Base-by-base conservation (phyloP, 2,329 filamentous ascomycete species). In the Beauveria scarabaeidicola region DNA sequence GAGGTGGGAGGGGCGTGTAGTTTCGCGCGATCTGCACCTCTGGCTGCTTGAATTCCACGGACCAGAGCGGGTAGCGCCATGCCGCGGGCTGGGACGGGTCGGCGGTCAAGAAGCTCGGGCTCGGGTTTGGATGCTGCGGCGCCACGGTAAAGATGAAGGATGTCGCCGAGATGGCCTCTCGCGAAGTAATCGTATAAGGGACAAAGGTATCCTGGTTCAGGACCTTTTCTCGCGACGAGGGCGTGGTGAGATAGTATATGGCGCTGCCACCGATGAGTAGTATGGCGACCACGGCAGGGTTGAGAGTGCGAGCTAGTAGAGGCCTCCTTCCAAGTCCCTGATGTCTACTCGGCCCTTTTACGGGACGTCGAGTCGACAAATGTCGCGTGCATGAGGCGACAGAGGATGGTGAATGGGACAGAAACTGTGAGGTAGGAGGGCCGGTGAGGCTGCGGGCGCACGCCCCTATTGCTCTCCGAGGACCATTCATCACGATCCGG, bases 1-100 rank as follows among this genome's bases (percentile, higher is more conserved):
- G 27, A 0, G 84, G 81, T 0, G 91, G 93, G 0, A 99, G 77
- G 0, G 93, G 91, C 4, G 94, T 97, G 73, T 99, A 99, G 61
- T 91, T 86, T 63, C 94, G 78, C 47, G 90, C 90, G 66, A 99
- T 96, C 74, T 97, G 92, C 60, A 97, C 75, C 71, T 96, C 87
- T 2, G 94, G 94, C 75, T 97, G 94, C 75, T 96, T 96, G 69
- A 96, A 85, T 76, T 97, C 89, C 38, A 97, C 87, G 63, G 88
- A 91, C 88, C 91, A 96, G 46, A 95, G 80, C 5, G 89, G 88
- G 59, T 82, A 64, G 11, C 64, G 65, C 73, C 74, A 74, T 63
- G 60, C 46, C 17, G 62, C 59, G 3, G 66, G 62, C n/a, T 62
- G 41, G 23, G 65, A 62, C 19, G 47, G 64, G 27, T 41, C 60